Conservation (phyloP, 2,329 filamentous ascomycete genomes). For the Alternaria brassicae region DNA sequence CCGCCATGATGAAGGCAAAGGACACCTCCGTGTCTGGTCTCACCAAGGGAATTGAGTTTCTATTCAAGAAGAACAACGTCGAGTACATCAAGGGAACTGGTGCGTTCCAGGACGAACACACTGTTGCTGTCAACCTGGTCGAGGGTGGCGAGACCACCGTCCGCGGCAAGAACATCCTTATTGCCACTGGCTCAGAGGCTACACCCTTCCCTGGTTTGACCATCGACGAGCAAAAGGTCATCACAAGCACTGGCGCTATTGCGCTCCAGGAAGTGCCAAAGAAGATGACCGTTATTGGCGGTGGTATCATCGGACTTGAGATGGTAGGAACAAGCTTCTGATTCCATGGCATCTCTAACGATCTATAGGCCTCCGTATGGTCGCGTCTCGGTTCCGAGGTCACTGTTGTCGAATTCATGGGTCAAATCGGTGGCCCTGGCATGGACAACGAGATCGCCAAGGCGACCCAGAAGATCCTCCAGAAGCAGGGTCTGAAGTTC, state of each 20-base stretch:
- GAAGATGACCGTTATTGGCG: slow-evolving; percentile 96
- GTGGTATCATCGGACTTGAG: slow-evolving; percentile 97
- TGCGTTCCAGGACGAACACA: slow-evolving; percentile 86
- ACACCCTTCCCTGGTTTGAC: slow-evolving; percentile 96
- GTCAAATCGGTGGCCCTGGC: slow-evolving; percentile 94
- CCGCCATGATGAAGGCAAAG: slow-evolving; percentile 98
- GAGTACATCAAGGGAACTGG: slow-evolving; percentile 96
- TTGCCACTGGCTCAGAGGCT: slow-evolving; percentile 93
- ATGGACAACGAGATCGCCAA: slow-evolving; percentile 97
- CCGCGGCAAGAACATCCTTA: slow-evolving; percentile 94
- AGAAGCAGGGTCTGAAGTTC: slow-evolving; percentile 98
- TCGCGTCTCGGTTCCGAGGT: slow-evolving; percentile 92
- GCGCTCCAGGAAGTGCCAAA: slow-evolving; percentile 89
- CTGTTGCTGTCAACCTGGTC: slow-evolving; percentile 85
- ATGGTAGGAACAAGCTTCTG: slow-evolving; percentile 68
- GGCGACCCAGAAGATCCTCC: slow-evolving; percentile 86
- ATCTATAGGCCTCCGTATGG: slow-evolving; percentile 80
- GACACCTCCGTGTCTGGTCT: slow-evolving; percentile 86
- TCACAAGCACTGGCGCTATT: slow-evolving; percentile 95
- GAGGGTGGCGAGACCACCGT: slow-evolving; percentile 91
- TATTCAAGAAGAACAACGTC: slow-evolving; percentile 99
- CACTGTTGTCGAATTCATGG: slow-evolving; percentile 95
- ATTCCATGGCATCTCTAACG: slow-evolving; percentile 29
- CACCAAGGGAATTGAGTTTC: slow-evolving; percentile 96
- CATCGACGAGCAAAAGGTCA: slow-evolving; percentile 96